These are phyloP conservation scores for Trametes meyenii DNA, from an alignment of 768 basidiomycete species.

Conservation along the genomic window DNA sequence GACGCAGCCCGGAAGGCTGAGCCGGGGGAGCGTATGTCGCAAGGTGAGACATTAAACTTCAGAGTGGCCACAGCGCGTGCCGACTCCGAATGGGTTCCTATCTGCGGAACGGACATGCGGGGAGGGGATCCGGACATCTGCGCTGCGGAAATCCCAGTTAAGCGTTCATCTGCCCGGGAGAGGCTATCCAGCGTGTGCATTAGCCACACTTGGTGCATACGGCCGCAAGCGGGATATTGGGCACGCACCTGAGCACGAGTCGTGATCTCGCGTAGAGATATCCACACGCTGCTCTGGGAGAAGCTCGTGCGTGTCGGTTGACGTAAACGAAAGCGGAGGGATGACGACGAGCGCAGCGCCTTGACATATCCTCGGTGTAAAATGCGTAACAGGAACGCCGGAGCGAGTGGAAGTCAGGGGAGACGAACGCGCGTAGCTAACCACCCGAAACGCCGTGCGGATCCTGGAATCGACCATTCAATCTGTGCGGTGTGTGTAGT, in stretches of 20 bases:
- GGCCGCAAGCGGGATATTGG: neutral
- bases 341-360: neutral
- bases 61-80: neutral
- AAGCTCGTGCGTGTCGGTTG: neutral
- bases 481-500: too few species aligned
- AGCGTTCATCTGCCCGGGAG: constrained; percentile 3
- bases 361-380: constrained; percentile 11
- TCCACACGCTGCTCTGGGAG: neutral
- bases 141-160: neutral
- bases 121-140: neutral
- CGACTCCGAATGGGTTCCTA: neutral
- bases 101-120: constrained; percentile 1
- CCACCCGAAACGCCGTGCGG: constrained; percentile 11
- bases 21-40: constrained; percentile 2
- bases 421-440: neutral
- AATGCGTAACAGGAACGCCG: neutral
- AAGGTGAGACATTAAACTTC: constrained; percentile 16
- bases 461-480: neutral
- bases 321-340: neutral
- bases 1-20: neutral
- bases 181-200: constrained; percentile 8
- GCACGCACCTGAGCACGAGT: constrained; percentile 14
- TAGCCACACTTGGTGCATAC: constrained; percentile 5
- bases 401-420: neutral
- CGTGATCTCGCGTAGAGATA: constrained; percentile 21